Percentiles rank a stretch among this genome's conserved stretches.
Evolutionary conservation across 345 rosid genomes (phyloP).

Genomic region (Geranium rotundifolium): DNA sequence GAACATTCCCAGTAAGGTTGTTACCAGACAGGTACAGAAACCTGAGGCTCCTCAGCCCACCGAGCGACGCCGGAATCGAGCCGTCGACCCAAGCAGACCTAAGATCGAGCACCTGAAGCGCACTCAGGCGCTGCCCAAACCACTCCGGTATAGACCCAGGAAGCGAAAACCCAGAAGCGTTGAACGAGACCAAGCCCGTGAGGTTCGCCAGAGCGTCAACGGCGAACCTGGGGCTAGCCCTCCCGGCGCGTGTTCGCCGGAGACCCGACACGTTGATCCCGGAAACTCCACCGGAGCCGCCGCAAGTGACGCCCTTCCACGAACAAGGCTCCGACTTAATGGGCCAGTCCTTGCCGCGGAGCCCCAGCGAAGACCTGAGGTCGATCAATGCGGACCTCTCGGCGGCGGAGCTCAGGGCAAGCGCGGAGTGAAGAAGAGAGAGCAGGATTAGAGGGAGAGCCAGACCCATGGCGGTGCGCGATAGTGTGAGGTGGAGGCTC

Average conservation of each 20-base stretch:
- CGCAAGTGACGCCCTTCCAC: slow-evolving; percentile 40
- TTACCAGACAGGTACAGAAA: slow-evolving; percentile 35
- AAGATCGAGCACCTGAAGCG: slow-evolving; percentile 51
- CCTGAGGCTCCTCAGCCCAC: slow-evolving; percentile 31
- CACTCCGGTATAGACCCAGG: slow-evolving; percentile 53
- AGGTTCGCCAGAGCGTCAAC: slow-evolving; percentile 47
- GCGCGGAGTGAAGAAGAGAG: slow-evolving; percentile 17
- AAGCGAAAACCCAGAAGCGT: slow-evolving; percentile 52
- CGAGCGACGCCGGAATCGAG: slow-evolving; percentile 43
- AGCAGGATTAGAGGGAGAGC: not conserved
- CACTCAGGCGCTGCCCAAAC: slow-evolving; percentile 34
- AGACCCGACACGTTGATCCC: slow-evolving; percentile 47
- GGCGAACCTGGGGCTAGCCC: slow-evolving; percentile 41
- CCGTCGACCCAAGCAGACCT: slow-evolving; percentile 36
- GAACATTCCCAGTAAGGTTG: slow-evolving; percentile 32
- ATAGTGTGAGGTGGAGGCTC: too few relatives aligned
- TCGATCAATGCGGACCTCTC: slow-evolving; percentile 42
- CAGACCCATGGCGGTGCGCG: too few relatives aligned
- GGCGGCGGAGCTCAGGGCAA: slow-evolving; percentile 24
- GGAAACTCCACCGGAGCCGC: slow-evolving; percentile 33
- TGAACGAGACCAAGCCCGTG: slow-evolving; percentile 35
- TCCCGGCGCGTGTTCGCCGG: too few relatives aligned
- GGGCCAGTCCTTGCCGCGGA: slow-evolving; percentile 59
- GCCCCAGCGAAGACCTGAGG: slow-evolving; percentile 57
- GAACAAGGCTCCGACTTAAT: slow-evolving; percentile 38